phyloP scores from a whole-genome alignment of 2,329 filamentous ascomycete genomes.

The Cercospora beticola region DNA sequence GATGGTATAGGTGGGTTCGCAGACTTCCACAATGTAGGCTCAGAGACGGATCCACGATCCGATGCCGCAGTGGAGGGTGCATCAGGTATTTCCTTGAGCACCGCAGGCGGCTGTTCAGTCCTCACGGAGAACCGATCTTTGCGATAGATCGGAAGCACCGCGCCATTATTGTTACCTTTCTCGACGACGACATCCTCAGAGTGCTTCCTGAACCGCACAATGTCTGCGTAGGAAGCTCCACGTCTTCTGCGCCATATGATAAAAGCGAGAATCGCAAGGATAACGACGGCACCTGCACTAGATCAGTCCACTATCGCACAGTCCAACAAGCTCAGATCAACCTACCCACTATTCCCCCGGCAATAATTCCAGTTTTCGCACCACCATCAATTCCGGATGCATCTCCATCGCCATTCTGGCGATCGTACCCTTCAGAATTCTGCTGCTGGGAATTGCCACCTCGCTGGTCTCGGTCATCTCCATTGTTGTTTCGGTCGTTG shows the following conservation, averaged over 20 bases:
- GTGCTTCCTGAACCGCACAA: conserved; percentile 27
- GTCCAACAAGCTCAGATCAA: not conserved
- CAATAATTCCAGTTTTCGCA: conserved; percentile 27
- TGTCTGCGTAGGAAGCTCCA: conserved; percentile 29
- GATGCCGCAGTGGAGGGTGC: not conserved
- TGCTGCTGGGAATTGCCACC: not conserved
- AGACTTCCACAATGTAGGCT: conserved; percentile 13
- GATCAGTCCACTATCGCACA: conserved; percentile 1
- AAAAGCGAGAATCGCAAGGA: conserved; percentile 28
- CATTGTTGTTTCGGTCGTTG: not conserved
- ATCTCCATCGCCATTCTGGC: not conserved
- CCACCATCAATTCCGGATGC: conserved; percentile 14
- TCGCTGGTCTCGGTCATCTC: not conserved
- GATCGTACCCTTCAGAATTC: not conserved
- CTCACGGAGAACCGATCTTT: conserved; percentile 29
- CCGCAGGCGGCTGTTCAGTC: conserved; percentile 25
- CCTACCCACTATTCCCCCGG: conserved; percentile 13
- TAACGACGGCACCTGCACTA: conserved; percentile 23
- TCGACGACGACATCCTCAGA: conserved; percentile 23
- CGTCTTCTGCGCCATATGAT: conserved; percentile 27
- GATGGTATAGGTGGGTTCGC: conserved; percentile 12
- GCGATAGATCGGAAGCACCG: conserved; percentile 30
- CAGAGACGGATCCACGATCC: not conserved
- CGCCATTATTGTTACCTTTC: conserved; percentile 4
- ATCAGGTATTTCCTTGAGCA: conserved; percentile 1